phyloP scores from a whole-genome alignment of 2,329 filamentous ascomycete genomes.

The Fonsecaea pedrosoi region DNA sequence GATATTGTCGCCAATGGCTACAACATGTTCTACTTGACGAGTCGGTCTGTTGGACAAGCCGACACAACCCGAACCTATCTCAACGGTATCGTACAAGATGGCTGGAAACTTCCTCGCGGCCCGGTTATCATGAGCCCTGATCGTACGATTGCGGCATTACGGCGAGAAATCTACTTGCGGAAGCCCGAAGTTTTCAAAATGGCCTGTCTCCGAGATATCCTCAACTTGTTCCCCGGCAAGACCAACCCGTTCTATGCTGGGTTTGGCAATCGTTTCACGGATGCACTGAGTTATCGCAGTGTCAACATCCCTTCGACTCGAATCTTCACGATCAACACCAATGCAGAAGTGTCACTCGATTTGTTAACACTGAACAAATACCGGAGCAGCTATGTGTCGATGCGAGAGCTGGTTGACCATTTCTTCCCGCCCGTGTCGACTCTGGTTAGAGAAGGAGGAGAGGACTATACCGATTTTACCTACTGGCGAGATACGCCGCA shows the following conservation, averaged over 20 bases:
- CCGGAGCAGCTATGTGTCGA: conserved; percentile 95
- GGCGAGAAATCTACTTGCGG: conserved; percentile 89
- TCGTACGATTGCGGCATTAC: conserved; percentile 88
- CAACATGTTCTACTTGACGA: conserved; percentile 98
- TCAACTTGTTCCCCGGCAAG: conserved; percentile 79
- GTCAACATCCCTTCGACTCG: conserved; percentile 93
- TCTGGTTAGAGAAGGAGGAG: conserved; percentile 84
- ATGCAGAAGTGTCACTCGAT: conserved; percentile 92
- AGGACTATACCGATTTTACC: conserved; percentile 95
- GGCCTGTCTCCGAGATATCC: conserved; percentile 94
- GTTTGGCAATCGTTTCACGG: conserved; percentile 94
- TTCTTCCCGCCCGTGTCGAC: conserved; percentile 94
- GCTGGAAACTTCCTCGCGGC: conserved; percentile 82
- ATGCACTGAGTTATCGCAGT: conserved; percentile 92
- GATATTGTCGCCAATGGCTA: conserved; percentile 96
- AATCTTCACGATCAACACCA: conserved; percentile 98
- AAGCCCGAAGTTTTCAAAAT: conserved; percentile 99
- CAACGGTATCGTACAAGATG: conserved; percentile 85
- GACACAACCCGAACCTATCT: conserved; percentile 90
- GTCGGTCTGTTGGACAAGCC: conserved; percentile 88
- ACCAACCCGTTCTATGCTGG: conserved; percentile 92
- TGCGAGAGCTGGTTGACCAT: conserved; percentile 96
- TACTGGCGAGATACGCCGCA: conserved; percentile 90
- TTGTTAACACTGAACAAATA: conserved; percentile 90
- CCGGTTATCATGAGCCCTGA: conserved; percentile 96